Conservation (phyloP, 352 stramenopile genomes). For the Phytophthora syringae region DNA sequence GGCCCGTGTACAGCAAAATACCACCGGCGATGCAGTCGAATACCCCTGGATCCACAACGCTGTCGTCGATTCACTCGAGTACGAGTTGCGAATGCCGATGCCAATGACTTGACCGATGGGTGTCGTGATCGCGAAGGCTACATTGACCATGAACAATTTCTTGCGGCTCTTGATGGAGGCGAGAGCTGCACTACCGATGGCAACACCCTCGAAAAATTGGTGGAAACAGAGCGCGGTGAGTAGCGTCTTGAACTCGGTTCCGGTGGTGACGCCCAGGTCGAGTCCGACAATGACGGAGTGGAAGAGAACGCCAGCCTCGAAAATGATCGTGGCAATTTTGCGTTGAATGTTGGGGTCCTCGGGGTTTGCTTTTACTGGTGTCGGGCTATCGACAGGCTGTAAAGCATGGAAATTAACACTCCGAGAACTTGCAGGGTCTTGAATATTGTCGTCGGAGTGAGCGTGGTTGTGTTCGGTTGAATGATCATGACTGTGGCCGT, state of each 20-base stretch:
- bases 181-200: slow-evolving; percentile 54
- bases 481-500: slow-evolving; percentile 30
- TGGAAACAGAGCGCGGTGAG: slow-evolving; percentile 74
- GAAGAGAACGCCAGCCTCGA: slow-evolving; percentile 65
- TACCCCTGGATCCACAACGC: slow-evolving; percentile 63
- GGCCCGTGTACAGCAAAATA: slow-evolving; percentile 73
- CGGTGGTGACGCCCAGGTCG: slow-evolving; percentile 57
- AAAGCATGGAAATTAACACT: slow-evolving; percentile 5
- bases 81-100: slow-evolving; percentile 59
- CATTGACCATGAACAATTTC: slow-evolving; percentile 56
- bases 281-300: slow-evolving; percentile 80
- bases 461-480: neutral
- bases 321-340: slow-evolving; percentile 58
- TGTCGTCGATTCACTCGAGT: slow-evolving; percentile 49
- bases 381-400: slow-evolving; percentile 9
- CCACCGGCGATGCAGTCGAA: slow-evolving; percentile 62
- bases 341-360: slow-evolving; percentile 18
- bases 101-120: slow-evolving; percentile 60
- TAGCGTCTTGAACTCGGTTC: slow-evolving; percentile 61
- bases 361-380: neutral
- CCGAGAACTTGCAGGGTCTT: neutral
- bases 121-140: slow-evolving; percentile 64
- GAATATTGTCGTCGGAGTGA: neutral
- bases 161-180: slow-evolving; percentile 41
- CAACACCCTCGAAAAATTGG: slow-evolving; percentile 81